phyloP scores from a whole-genome alignment of 345 rosid genomes.

The Corchorus olitorius region DNA sequence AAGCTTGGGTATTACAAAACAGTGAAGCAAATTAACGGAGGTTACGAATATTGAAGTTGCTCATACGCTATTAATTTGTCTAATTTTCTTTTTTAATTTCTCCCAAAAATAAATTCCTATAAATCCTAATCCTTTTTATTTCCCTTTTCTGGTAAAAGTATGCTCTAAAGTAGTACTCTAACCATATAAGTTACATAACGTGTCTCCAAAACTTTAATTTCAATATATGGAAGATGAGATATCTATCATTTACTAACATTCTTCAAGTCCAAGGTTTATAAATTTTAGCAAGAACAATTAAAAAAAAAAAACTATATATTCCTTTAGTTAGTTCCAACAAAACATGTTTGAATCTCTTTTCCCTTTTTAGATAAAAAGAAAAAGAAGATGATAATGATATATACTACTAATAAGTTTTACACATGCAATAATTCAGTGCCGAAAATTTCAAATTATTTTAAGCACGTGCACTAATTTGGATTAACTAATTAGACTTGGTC shows the following conservation, averaged over 20 bases:
- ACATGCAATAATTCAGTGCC: too few species aligned
- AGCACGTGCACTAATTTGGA: too few species aligned
- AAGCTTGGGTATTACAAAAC: slow-evolving; percentile 10
- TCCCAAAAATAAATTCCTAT: background rate
- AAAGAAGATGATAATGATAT: too few species aligned
- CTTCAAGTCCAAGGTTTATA: background rate
- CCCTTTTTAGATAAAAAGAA: too few species aligned
- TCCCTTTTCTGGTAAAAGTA: slow-evolving; percentile 12
- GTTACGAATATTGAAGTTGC: slow-evolving; percentile 25
- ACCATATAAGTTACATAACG: slow-evolving; percentile 3
- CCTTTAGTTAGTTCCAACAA: too few species aligned
- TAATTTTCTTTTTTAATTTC: too few species aligned
- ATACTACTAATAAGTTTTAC: too few species aligned
- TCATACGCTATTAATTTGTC: slow-evolving; percentile 30
- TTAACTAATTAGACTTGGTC: too few species aligned
- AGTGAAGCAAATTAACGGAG: background rate
- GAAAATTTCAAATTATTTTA: too few species aligned
- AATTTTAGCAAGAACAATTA: background rate
- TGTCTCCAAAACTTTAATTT: background rate
- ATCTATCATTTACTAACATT: background rate
- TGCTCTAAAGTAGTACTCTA: background rate
- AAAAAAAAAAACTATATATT: too few species aligned
- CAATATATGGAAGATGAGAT: background rate
- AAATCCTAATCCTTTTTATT: background rate
- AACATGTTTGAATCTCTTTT: too few species aligned